Conservation (phyloP, 169 alveolate species). For the Eimeria falciformis region DNA sequence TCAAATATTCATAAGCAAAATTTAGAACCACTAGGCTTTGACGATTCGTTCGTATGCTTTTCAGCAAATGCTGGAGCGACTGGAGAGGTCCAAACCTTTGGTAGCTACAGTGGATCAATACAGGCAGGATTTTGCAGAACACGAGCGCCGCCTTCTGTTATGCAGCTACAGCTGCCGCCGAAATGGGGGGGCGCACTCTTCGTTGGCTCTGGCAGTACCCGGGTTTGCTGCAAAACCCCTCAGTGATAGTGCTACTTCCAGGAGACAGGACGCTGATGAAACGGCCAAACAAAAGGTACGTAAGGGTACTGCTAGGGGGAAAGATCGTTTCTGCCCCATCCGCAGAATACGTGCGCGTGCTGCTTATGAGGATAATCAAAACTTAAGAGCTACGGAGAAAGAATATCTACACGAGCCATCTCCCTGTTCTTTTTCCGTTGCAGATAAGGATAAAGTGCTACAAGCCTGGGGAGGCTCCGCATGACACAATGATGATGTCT, state of each 20-base stretch:
- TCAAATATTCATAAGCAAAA: too few species aligned
- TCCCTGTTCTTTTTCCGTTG: neutral
- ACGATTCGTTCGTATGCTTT: neutral
- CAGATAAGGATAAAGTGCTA: constrained; percentile 63
- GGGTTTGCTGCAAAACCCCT: constrained; percentile 1
- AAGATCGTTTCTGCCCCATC: too few species aligned
- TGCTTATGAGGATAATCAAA: too few species aligned
- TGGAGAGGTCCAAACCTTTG: constrained; percentile 51
- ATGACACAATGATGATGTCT: neutral
- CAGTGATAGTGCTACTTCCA: constrained; percentile 6
- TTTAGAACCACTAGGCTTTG: neutral
- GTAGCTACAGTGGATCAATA: constrained; percentile 55
- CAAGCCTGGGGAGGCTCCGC: constrained; percentile 43
- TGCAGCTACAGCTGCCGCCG: constrained; percentile 71
- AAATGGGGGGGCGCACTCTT: neutral
- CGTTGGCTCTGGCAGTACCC: neutral
- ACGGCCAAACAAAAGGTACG: constrained; percentile 34
- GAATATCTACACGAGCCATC: too few species aligned
- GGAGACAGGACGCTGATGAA: constrained; percentile 12
- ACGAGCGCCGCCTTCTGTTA: constrained; percentile 66
- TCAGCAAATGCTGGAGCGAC: constrained; percentile 52
- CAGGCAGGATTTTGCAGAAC: constrained; percentile 54
- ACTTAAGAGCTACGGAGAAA: too few species aligned
- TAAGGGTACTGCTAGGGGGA: neutral
- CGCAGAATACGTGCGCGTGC: too few species aligned